phyloP scores from a whole-genome alignment of 371 early-diverging fungal genomes.

The Conidiobolus incongruus region DNA sequence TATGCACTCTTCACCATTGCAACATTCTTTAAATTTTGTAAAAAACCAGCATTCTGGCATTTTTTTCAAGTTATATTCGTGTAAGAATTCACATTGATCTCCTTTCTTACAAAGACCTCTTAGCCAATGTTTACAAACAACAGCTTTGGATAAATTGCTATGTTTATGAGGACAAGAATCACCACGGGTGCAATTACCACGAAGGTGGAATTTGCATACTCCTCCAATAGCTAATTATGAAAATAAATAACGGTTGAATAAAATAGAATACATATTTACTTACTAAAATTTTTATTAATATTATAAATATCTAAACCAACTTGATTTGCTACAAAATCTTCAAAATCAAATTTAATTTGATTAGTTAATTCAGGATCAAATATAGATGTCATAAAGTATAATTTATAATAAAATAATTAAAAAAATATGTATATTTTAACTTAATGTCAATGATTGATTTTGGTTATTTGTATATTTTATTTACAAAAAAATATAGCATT shows the following conservation, averaged over 20 bases:
- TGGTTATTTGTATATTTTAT: no score
- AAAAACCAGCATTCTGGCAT: conserved; percentile 99
- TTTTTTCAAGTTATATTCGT: conserved; percentile 96
- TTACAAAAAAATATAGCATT: no score
- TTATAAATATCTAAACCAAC: conserved; percentile 34
- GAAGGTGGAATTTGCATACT: conserved; percentile 66
- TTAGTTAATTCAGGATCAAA: conserved; percentile 24
- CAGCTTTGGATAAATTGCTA: conserved; percentile 55
- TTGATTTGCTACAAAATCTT: conserved; percentile 57
- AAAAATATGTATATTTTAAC: no score
- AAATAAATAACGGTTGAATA: no score
- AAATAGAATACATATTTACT: no score
- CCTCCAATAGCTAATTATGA: conserved; percentile 29
- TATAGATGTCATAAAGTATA: conserved; percentile 35
- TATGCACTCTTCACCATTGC: conserved; percentile 92
- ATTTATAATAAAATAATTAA: no score
- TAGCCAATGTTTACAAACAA: conserved; percentile 99
- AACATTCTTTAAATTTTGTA: conserved; percentile 87
- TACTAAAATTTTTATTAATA: conserved; percentile 7
- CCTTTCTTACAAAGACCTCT: conserved; percentile 99
- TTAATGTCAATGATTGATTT: no score
- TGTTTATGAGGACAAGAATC: conserved; percentile 52
- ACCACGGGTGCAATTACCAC: conserved; percentile 61
- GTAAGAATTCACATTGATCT: conserved; percentile 96
- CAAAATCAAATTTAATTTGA: conserved; percentile 55